Percentiles rank a stretch among this genome's conserved stretches.
phyloP scores from a whole-genome alignment of 495 filamentous ascomycete genomes.

The Trichodelitschia bisporula region DNA sequence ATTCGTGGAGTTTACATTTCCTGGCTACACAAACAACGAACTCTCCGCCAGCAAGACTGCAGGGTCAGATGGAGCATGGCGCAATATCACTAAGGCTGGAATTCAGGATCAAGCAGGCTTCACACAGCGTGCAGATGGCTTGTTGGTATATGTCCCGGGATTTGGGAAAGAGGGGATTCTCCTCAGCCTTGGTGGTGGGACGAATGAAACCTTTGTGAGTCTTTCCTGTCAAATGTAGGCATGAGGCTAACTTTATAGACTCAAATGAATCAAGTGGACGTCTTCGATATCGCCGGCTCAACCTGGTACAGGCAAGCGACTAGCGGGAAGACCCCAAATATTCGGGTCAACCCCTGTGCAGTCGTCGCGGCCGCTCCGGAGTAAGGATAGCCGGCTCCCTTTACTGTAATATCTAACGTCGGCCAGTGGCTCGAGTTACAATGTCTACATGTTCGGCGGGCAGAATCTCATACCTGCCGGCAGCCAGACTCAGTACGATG shows the following conservation, averaged over 20 bases:
- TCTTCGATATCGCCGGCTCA: conserved; percentile 51
- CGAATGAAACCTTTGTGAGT: conserved; percentile 29
- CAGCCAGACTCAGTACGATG: conserved; percentile 38
- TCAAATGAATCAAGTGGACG: conserved; percentile 47
- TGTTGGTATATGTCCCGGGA: conserved; percentile 44
- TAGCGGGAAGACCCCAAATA: conserved; percentile 30
- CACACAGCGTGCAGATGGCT: conserved; percentile 44
- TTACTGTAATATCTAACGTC: neutral
- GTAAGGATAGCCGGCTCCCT: conserved; percentile 4
- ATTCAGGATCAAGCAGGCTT: conserved; percentile 37
- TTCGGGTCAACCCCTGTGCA: conserved; percentile 51
- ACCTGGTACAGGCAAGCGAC: conserved; percentile 61
- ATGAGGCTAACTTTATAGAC: conserved; percentile 15
- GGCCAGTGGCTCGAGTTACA: conserved; percentile 37
- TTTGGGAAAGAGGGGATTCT: conserved; percentile 45
- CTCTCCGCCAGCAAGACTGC: conserved; percentile 25
- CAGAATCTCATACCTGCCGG: conserved; percentile 39
- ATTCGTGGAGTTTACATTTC: conserved; percentile 49
- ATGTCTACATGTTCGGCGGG: conserved; percentile 54
- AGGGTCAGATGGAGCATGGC: conserved; percentile 28
- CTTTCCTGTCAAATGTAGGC: neutral
- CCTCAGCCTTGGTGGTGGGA: conserved; percentile 44
- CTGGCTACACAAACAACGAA: conserved; percentile 31
- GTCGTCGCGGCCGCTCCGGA: conserved; percentile 39
- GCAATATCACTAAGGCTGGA: conserved; percentile 48